Percentiles rank a stretch among this genome's conserved stretches.
Conservation (phyloP, 495 filamentous ascomycete genomes). For the Baudoinia panamericana region DNA sequence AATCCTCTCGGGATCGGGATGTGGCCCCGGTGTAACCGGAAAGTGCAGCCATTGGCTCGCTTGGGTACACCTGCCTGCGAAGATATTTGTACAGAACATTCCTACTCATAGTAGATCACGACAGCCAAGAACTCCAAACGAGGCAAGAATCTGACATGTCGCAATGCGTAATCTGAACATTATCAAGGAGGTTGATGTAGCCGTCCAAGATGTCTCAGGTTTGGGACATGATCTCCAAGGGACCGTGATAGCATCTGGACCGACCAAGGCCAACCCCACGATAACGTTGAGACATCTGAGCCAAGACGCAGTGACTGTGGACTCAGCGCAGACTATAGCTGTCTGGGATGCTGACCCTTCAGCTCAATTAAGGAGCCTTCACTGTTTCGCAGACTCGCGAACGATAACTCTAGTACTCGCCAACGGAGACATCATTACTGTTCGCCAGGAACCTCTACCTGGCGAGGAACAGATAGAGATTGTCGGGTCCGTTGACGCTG, state of each 20-base stretch:
- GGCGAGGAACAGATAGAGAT: constrained; percentile 77
- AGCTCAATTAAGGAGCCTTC: constrained; percentile 62
- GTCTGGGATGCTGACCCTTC: constrained; percentile 71
- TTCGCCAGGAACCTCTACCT: constrained; percentile 59
- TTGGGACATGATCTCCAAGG: constrained; percentile 26
- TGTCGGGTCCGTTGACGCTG: constrained; percentile 80
- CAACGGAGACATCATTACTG: constrained; percentile 77
- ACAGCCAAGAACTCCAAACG: too few species aligned
- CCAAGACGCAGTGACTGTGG: constrained; percentile 6
- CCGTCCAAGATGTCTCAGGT: constrained; percentile 16
- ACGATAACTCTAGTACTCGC: constrained; percentile 73
- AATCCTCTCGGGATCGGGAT: too few species aligned
- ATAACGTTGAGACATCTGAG: constrained; percentile 27
- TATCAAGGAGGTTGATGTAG: constrained; percentile 10
- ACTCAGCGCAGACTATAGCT: constrained; percentile 39
- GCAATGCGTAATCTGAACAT: constrained; percentile 30
- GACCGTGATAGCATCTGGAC: constrained; percentile 29
- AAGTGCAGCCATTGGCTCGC: too few species aligned
- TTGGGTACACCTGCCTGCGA: too few species aligned
- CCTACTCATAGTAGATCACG: too few species aligned
- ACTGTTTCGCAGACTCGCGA: constrained; percentile 68
- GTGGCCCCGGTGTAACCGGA: too few species aligned
- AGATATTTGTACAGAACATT: too few species aligned
- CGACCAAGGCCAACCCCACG: constrained; percentile 20
- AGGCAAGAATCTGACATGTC: too few species aligned